Conservation (phyloP, 805 yeast species). For the Candida vartiovaarae region DNA sequence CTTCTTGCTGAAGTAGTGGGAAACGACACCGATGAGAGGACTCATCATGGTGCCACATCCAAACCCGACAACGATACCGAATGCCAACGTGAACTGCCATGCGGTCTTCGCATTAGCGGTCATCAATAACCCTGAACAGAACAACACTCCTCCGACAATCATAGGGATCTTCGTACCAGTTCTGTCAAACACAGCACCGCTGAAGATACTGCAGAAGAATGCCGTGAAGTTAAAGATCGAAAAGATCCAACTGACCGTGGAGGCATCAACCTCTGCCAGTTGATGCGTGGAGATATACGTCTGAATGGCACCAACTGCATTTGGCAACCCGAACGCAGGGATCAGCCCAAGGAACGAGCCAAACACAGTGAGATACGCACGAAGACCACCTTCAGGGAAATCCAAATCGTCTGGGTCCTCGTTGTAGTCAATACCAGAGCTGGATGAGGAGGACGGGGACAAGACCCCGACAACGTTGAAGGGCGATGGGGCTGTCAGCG, state of each 20-base stretch:
- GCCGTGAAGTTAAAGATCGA: constrained; percentile 23
- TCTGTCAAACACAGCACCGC: constrained; percentile 40
- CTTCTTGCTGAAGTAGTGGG: constrained; percentile 37
- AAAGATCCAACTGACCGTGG: constrained; percentile 53
- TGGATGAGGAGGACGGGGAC: too few species aligned
- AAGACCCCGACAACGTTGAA: too few species aligned
- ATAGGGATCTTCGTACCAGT: constrained; percentile 34
- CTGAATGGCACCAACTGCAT: constrained; percentile 55
- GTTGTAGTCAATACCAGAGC: neutral
- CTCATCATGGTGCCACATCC: constrained; percentile 39
- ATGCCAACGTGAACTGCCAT: constrained; percentile 46
- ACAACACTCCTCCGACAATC: constrained; percentile 29
- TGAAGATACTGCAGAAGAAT: constrained; percentile 28
- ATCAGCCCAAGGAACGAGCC: constrained; percentile 51
- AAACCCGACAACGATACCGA: constrained; percentile 38
- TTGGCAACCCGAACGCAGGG: constrained; percentile 47
- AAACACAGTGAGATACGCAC: constrained; percentile 44
- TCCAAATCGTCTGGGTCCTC: constrained; percentile 11
- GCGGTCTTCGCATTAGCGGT: constrained; percentile 36
- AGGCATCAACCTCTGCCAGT: constrained; percentile 33
- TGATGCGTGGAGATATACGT: constrained; percentile 50
- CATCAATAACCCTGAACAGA: constrained; percentile 34
- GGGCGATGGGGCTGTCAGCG: too few species aligned
- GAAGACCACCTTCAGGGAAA: constrained; percentile 48
- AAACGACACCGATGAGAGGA: constrained; percentile 35